Evolutionary conservation across 805 yeast genomes (phyloP).

Genomic region (Nakazawaea anatomiae): DNA sequence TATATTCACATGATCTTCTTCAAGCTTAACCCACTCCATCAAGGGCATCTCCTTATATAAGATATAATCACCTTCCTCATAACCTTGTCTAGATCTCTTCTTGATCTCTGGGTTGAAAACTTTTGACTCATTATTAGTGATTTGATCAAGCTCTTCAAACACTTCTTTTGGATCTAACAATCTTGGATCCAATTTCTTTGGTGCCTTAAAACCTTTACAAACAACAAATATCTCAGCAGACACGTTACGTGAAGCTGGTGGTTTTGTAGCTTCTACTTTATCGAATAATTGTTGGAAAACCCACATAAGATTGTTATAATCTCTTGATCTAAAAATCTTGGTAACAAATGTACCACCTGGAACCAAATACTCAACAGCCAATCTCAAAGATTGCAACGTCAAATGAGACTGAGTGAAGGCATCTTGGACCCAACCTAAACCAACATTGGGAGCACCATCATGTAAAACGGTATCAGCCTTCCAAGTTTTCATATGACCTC

Average conservation of each 20-base stretch:
- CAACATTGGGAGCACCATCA: conserved; percentile 99
- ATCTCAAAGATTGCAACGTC: conserved; percentile 85
- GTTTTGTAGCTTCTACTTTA: conserved; percentile 97
- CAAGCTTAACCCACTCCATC: conserved; percentile 67
- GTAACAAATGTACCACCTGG: conserved; percentile 96
- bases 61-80: conserved; percentile 86
- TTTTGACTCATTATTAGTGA: conserved; percentile 81
- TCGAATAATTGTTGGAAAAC: conserved; percentile 94
- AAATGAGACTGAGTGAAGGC: conserved; percentile 97
- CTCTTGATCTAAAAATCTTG: conserved; percentile 97
- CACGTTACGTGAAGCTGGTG: conserved; percentile 98
- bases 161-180: conserved; percentile 88
- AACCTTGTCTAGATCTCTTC: conserved; percentile 89
- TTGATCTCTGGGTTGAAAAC: conserved; percentile 93
- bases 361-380: conserved; percentile 88
- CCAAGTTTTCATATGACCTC: conserved; percentile 98
- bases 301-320: conserved; percentile 96
- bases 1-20: conserved; percentile 77
- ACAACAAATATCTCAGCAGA: conserved; percentile 99
- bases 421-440: conserved; percentile 99
- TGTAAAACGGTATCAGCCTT: conserved; percentile 96
- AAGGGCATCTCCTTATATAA: conserved; percentile 67
- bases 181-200: conserved; percentile 90
- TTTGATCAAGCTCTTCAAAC: conserved; percentile 82
- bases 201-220: conserved; percentile 93